Evolutionary conservation across 345 rosid genomes (phyloP).

Genomic region (Mercurialis annua): DNA sequence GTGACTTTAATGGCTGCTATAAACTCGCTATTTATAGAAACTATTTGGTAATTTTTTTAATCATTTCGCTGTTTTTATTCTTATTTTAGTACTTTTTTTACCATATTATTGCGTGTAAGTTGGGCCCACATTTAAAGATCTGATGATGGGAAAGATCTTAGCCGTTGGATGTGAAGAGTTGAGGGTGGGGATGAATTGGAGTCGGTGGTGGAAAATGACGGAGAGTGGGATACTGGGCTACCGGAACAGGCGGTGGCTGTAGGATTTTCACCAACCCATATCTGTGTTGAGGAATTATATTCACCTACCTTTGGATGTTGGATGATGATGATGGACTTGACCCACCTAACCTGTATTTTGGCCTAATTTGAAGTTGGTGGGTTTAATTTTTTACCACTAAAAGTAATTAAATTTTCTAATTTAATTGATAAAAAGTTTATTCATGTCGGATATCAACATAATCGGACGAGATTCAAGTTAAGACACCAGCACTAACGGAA

Average conservation of each 20-base stretch:
- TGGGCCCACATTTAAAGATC: background rate
- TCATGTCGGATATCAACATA: too few species aligned
- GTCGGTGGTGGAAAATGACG: constrained; percentile 13
- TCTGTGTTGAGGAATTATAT: background rate
- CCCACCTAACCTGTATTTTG: background rate
- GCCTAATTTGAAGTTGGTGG: too few species aligned
- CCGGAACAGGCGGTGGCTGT: constrained; percentile 4
- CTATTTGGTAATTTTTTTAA: background rate
- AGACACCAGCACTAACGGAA: too few species aligned
- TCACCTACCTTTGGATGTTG: constrained; percentile 5
- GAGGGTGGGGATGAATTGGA: constrained; percentile 13
- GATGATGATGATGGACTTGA: background rate
- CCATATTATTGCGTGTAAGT: background rate
- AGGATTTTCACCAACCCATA: constrained; percentile 13
- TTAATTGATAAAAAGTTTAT: too few species aligned
- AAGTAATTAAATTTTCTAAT: too few species aligned
- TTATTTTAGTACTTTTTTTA: background rate
- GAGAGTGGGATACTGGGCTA: background rate
- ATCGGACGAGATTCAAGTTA: too few species aligned
- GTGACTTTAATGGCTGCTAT: background rate
- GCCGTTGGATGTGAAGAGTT: constrained; percentile 11
- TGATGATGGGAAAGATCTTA: background rate
- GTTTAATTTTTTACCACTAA: too few species aligned
- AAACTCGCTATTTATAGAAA: constrained; percentile 10
- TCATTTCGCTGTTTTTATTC: background rate